These are phyloP conservation scores for Boletus bicolor DNA, from an alignment of 768 basidiomycete genomes.

Conservation along the genomic window DNA sequence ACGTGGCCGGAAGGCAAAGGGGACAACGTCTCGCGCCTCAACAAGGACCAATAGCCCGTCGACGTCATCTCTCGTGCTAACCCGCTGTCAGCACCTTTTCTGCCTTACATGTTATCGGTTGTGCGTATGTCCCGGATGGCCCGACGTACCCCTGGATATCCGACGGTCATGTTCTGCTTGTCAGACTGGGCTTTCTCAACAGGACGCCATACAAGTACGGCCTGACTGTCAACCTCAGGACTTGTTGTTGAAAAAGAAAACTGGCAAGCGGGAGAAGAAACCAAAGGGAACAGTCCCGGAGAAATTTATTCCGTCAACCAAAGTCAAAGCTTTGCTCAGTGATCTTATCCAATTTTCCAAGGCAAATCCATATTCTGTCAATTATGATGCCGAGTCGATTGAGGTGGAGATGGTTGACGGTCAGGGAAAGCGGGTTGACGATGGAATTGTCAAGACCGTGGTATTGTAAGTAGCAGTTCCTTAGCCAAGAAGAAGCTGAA, in stretches of 20 bases:
- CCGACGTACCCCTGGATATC: slow-evolving; percentile 58
- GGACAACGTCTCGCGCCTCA: slow-evolving; percentile 55
- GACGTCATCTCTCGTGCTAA: slow-evolving; percentile 65
- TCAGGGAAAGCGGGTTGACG: slow-evolving; percentile 66
- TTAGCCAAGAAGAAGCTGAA: slow-evolving; percentile 15
- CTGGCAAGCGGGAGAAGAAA: slow-evolving; percentile 63
- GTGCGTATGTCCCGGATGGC: slow-evolving; percentile 79
- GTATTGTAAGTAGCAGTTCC: slow-evolving; percentile 73
- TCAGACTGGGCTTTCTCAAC: slow-evolving; percentile 57
- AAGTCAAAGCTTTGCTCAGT: slow-evolving; percentile 76
- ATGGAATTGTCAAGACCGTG: slow-evolving; percentile 80
- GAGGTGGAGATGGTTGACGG: slow-evolving; percentile 78
- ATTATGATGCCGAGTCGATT: slow-evolving; percentile 74
- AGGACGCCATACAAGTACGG: slow-evolving; percentile 83
- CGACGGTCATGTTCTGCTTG: slow-evolving; percentile 74
- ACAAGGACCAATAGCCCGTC: slow-evolving; percentile 76
- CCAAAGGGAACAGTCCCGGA: slow-evolving; percentile 51
- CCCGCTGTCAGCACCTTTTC: slow-evolving; percentile 92
- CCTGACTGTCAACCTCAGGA: slow-evolving; percentile 49
- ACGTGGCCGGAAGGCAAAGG: slow-evolving; percentile 55
- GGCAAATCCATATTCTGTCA: slow-evolving; percentile 80
- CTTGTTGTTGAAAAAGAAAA: slow-evolving; percentile 54
- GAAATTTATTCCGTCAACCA: slow-evolving; percentile 77
- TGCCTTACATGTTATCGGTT: slow-evolving; percentile 83
- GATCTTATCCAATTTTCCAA: slow-evolving; percentile 82